Evolutionary conservation across 352 stramenopile species (phyloP).

Genomic region (Bremia lactucae): DNA sequence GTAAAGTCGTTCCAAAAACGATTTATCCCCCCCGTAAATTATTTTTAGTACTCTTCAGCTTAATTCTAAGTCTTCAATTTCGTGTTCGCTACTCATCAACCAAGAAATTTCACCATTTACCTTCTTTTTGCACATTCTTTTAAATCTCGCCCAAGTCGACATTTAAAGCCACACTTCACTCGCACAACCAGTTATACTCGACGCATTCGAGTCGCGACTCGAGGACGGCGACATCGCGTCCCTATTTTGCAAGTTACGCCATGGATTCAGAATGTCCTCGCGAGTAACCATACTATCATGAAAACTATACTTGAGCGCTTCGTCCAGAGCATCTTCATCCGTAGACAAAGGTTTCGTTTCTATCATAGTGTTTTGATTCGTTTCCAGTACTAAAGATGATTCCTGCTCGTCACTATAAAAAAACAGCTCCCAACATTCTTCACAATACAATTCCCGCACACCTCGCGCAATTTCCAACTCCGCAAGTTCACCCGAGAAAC

Average conservation of each 20-base stretch:
- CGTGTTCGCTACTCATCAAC: no score
- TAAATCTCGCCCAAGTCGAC: no score
- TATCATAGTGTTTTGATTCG: constrained; percentile 13
- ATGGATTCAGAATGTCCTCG: constrained; percentile 44
- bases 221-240: constrained; percentile 35
- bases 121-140: constrained; percentile 5
- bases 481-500: constrained; percentile 37
- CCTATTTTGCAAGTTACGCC: constrained; percentile 34
- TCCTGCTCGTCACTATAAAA: constrained; percentile 46
- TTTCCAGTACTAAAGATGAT: constrained; percentile 13
- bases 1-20: no score
- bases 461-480: constrained; percentile 39
- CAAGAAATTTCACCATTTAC: background rate
- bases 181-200: constrained; percentile 27
- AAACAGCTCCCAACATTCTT: constrained; percentile 69
- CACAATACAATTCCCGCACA: constrained; percentile 44
- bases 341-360: constrained; percentile 12
- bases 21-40: no score
- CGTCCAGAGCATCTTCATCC: constrained; percentile 27
- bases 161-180: constrained; percentile 49
- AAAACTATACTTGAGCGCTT: constrained; percentile 66
- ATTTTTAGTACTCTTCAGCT: no score
- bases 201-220: constrained; percentile 51
- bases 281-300: constrained; percentile 52
- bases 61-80: no score